Evolutionary conservation across 306 rosid genomes (phyloP), one percentile per base, ranked within the genome.

Genomic region (Acacia crassicarpa): DNA sequence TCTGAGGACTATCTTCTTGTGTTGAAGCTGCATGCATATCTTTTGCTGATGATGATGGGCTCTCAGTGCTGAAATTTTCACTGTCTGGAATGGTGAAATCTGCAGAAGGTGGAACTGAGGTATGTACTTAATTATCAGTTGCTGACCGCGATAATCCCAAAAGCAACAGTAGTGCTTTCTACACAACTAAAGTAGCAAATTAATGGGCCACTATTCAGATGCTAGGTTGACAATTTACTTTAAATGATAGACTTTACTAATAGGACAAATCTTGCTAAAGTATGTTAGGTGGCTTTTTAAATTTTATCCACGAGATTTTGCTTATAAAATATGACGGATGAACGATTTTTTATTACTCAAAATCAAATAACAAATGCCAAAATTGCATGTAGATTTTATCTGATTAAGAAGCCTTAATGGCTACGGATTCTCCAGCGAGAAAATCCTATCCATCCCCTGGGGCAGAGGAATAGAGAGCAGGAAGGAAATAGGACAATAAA

Each of bases 21-120:
- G 27, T 33, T 61, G 79, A 81, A 71, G 80, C 78, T 77, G 32
- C 65, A 71, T 72, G 75, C 58, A 33, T 22, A 33, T 84, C 74
- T 78, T 81, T 74, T 81, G 72, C 45, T 65, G 83, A 84, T 71
- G 82, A 68, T 78, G 90, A 48, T 65, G 12, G 89, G 43, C 68
- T 74, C 40, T 61, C 54, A 51, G 23, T 45, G 88, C 56, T 75
- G 86, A 84, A 69, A 2, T 84, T 79, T 46, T 78, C 17, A 70
- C 15, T 35, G n/a, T 81, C 86, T 87, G 82, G 12, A 49, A 75
- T 72, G 74, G 25, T 69, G 63, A 81, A 65, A 75, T 44, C 71
- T 70, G 54, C 48, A 51, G 67, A n/a, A 38, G 53, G 38, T 22
- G 10, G 16, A 11, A 59, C 33, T 59, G 53, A 13, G 51, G 6